These are phyloP conservation scores for Wickerhamiella domercqiae DNA, from an alignment of 805 yeast species.

Conservation along the genomic window DNA sequence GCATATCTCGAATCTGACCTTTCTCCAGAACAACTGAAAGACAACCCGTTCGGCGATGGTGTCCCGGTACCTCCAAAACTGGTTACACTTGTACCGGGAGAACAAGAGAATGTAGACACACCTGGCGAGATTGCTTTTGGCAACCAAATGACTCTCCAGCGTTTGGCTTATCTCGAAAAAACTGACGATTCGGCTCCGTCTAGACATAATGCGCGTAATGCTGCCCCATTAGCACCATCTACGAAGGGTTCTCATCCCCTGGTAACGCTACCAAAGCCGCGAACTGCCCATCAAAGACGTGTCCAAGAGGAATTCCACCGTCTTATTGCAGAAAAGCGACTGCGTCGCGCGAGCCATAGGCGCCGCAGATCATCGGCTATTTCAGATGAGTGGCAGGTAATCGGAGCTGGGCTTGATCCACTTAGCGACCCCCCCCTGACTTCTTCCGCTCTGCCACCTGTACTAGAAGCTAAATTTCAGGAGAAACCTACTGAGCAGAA, in stretches of 20 bases:
- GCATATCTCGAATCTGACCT: slow-evolving; percentile 64
- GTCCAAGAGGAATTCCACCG: slow-evolving; percentile 12
- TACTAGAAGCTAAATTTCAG: slow-evolving; percentile 15
- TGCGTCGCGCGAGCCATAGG: slow-evolving; percentile 14
- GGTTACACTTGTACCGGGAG: slow-evolving; percentile 17
- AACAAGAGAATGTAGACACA: slow-evolving; percentile 31
- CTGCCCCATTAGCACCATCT: slow-evolving; percentile 1
- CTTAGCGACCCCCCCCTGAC: slow-evolving; percentile 18
- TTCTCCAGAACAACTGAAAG: slow-evolving; percentile 31
- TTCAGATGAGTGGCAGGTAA: slow-evolving; percentile 13
- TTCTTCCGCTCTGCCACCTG: slow-evolving; percentile 8
- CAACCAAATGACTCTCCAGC: slow-evolving; percentile 25
- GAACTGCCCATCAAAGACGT: slow-evolving; percentile 12
- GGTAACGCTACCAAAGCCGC: slow-evolving; percentile 10
- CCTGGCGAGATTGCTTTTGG: slow-evolving; percentile 32
- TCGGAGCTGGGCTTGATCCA: slow-evolving; percentile 18
- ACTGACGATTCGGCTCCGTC: slow-evolving; percentile 6
- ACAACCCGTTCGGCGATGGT: slow-evolving; percentile 42
- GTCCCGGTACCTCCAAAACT: slow-evolving; percentile 31
- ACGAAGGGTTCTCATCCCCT: slow-evolving; percentile 6
- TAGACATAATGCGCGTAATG: slow-evolving; percentile 1
- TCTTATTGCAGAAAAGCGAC: slow-evolving; percentile 12
- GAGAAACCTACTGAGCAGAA: neutral
- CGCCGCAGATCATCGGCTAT: slow-evolving; percentile 9
- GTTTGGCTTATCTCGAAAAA: slow-evolving; percentile 24